phyloP scores from a whole-genome alignment of 345 rosid genomes.

The Lagerstroemia speciosa region DNA sequence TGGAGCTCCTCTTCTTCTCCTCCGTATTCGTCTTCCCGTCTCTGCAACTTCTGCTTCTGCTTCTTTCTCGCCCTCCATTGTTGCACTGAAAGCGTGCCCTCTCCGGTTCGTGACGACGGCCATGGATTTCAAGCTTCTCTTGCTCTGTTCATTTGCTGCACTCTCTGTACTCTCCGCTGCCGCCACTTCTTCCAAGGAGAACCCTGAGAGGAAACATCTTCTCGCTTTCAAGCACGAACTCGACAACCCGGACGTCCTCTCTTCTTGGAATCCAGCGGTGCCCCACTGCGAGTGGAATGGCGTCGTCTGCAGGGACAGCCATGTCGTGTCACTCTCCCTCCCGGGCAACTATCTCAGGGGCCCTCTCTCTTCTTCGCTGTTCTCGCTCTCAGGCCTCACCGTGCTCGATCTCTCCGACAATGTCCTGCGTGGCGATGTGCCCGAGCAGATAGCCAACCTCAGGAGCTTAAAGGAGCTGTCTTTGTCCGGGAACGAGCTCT shows the following conservation, averaged over 20 bases:
- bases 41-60: not conserved
- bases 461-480: constrained; percentile 25
- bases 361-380: constrained; percentile 39
- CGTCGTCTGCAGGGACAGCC: constrained; percentile 41
- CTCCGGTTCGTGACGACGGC: not conserved
- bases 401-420: constrained; percentile 56
- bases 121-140: constrained; percentile 3
- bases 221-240: constrained; percentile 43
- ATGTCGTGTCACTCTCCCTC: constrained; percentile 43
- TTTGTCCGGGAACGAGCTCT: constrained; percentile 28
- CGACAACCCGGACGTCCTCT: constrained; percentile 27
- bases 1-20: not conserved
- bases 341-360: constrained; percentile 34
- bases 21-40: not conserved
- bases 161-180: constrained; percentile 10
- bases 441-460: constrained; percentile 21
- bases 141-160: constrained; percentile 6
- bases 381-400: constrained; percentile 37
- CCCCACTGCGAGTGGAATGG: constrained; percentile 65
- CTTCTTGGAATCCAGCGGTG: constrained; percentile 51
- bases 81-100: too few relatives aligned
- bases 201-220: constrained; percentile 32
- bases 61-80: not conserved
- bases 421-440: constrained; percentile 33
- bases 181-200: constrained; percentile 4